Conservation (phyloP, 83 land plant genomes). For the Isoetes engelmannii region DNA sequence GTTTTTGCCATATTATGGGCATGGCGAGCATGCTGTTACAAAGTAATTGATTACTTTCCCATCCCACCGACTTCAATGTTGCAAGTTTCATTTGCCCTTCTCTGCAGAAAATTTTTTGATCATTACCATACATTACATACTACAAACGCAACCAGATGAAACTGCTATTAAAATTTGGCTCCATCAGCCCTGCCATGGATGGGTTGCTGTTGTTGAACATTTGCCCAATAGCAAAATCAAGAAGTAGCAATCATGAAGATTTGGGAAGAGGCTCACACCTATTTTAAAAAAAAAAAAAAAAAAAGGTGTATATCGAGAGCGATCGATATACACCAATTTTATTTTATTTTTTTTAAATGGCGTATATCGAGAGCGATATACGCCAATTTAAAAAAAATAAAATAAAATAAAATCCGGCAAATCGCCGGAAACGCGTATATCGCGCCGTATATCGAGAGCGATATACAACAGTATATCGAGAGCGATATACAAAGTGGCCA, state of each 20-base stretch:
- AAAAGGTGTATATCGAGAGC: too few species aligned
- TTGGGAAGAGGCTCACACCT: conserved; percentile 36
- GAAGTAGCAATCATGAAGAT: conserved; percentile 21
- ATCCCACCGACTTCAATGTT: conserved; percentile 16
- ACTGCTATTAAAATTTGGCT: not conserved
- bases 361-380: too few species aligned
- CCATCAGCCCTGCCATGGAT: not conserved
- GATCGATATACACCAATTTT: too few species aligned
- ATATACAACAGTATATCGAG: too few species aligned
- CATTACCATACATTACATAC: not conserved
- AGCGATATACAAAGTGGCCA: too few species aligned
- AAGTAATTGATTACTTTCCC: conserved; percentile 30
- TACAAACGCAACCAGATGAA: conserved; percentile 16
- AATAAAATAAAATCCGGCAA: too few species aligned
- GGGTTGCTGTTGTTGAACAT: not conserved
- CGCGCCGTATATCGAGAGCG: too few species aligned
- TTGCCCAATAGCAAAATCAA: conserved; percentile 10
- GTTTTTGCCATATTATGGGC: conserved; percentile 22
- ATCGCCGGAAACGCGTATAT: too few species aligned
- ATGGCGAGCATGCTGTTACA: conserved; percentile 20
- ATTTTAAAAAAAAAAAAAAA: too few species aligned
- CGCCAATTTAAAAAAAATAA: too few species aligned
- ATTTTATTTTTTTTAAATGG: too few species aligned
- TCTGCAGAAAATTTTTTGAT: too few species aligned
- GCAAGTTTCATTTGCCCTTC: conserved; percentile 12